Evolutionary conservation across 805 yeast species (phyloP), one percentile per base, ranked within the genome.

Genomic region (Candida ipomoeae): DNA sequence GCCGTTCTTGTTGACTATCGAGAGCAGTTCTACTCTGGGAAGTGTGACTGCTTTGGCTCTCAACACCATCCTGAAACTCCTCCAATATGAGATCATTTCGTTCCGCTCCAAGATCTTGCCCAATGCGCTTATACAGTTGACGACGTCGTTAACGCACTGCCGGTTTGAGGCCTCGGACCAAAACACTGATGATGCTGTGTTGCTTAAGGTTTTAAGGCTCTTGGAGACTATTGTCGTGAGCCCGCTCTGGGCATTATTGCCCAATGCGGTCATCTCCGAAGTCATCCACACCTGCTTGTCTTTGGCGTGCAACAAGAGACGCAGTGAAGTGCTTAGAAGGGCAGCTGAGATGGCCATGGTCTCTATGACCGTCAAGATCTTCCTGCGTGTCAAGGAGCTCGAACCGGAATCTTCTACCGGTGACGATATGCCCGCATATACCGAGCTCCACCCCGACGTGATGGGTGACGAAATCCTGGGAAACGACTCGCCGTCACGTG

Each of bases 161-260:
- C 81, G 96, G 42, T 94, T 94, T 64, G 97, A 94, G 71, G 96
- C 96, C 2, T 86, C 94, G 0, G 97, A 91, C 63, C 96, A 89
- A 64, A 79, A 85, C 34, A 85, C 89, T 40, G 98, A 94, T 69
- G 99, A 94, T 64, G 87, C 95, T 0, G 92, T 94, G 3, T 71
- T 94, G 42, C 75, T 92, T 46, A 88, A 88, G 62, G 96, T 94
- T 18, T 79, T 94, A 54, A 75, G 85, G 40, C 71, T 92, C 23
- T 73, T 92, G 58, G 92, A 89, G 57, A 52, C 55, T 20, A 76
- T 91, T 14, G 76, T 90, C 14, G 73, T 77, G 18, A 81, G 91
- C n/a, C 77, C 78, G 1, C 71, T 84, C 41, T 85, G 92, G 21
- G 76, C 74, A 26, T 61, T 81, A n/a, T 69, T 92, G 39, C 81